A percentile compares a stretch with the other conserved stretches of the same genome.
phyloP scores from a whole-genome alignment of 2,329 filamentous ascomycete species.

The Clarireedia homoeocarpa region DNA sequence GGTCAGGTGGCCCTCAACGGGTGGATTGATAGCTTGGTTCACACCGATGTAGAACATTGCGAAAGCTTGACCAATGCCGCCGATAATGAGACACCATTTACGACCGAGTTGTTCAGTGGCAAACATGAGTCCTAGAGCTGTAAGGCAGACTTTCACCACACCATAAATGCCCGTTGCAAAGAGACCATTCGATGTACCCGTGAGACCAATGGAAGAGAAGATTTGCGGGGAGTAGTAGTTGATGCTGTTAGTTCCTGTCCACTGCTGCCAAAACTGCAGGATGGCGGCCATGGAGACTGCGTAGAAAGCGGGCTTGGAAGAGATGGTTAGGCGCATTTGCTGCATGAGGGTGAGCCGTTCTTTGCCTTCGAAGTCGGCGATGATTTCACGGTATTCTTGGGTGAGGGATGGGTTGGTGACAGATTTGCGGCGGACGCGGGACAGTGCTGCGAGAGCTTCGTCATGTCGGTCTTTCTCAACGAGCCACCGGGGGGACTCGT shows the following conservation, averaged over 20 bases:
- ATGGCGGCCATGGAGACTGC: constrained; percentile 37
- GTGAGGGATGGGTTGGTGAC: constrained; percentile 42
- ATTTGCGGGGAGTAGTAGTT: constrained; percentile 65
- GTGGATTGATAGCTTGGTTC: constrained; percentile 43
- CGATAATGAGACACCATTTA: constrained; percentile 42
- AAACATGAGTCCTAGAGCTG: constrained; percentile 55
- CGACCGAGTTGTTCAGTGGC: constrained; percentile 58
- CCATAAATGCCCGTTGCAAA: constrained; percentile 68
- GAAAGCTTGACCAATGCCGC: constrained; percentile 49
- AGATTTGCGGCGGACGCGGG: constrained; percentile 42
- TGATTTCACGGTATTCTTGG: constrained; percentile 40
- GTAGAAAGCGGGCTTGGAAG: constrained; percentile 19
- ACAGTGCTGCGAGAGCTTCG: constrained; percentile 46
- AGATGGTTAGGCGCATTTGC: constrained; percentile 24
- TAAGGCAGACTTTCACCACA: constrained; percentile 58
- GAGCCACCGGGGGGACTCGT: constrained; percentile 55
- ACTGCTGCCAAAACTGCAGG: constrained; percentile 58
- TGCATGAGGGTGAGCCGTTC: constrained; percentile 36
- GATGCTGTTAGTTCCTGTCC: constrained; percentile 41
- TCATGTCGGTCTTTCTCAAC: constrained; percentile 60
- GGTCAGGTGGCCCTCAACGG: constrained; percentile 30
- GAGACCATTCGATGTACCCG: constrained; percentile 50
- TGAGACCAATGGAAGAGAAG: constrained; percentile 54
- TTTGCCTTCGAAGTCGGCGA: constrained; percentile 39
- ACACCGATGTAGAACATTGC: constrained; percentile 59